These are phyloP conservation scores for Penicillium waksmanii DNA, from an alignment of 495 filamentous ascomycete species.

Conservation along the genomic window DNA sequence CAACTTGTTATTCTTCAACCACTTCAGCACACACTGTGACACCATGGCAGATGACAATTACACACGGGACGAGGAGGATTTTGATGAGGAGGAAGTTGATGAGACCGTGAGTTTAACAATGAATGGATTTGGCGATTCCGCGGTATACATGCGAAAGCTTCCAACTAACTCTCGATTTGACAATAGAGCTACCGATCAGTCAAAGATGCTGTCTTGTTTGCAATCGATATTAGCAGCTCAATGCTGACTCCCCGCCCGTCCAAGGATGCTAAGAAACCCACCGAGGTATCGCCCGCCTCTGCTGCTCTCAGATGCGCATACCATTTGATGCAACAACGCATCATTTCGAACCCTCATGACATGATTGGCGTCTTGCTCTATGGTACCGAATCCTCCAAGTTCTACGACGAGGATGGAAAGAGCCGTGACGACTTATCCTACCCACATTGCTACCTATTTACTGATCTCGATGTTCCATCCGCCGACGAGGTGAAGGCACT, in stretches of 20 bases:
- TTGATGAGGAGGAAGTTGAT: conserved; percentile 72
- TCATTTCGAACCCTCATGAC: conserved; percentile 93
- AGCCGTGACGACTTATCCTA: conserved; percentile 67
- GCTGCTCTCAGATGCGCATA: conserved; percentile 95
- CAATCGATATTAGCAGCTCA: conserved; percentile 88
- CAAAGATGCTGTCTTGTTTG: conserved; percentile 97
- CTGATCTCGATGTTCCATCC: conserved; percentile 84
- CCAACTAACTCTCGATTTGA: conserved; percentile 6
- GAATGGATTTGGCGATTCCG: neutral
- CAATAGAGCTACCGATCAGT: conserved; percentile 81
- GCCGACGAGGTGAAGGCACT: conserved; percentile 85
- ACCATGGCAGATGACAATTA: conserved; percentile 51
- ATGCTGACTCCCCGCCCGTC: conserved; percentile 76
- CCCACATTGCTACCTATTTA: conserved; percentile 90
- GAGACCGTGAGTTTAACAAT: conserved; percentile 60
- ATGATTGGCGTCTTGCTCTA: conserved; percentile 99
- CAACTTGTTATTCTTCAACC: too few relatives aligned
- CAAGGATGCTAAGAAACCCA: conserved; percentile 70
- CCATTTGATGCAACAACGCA: conserved; percentile 93
- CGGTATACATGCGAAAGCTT: conserved; percentile 7
- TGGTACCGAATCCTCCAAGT: conserved; percentile 84
- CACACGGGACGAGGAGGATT: conserved; percentile 51
- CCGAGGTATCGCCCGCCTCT: conserved; percentile 69
- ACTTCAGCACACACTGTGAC: neutral
- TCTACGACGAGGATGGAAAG: conserved; percentile 68